These are phyloP conservation scores for Przewalskia tangutica DNA, from an alignment of 257 asterid genomes.

Conservation along the genomic window DNA sequence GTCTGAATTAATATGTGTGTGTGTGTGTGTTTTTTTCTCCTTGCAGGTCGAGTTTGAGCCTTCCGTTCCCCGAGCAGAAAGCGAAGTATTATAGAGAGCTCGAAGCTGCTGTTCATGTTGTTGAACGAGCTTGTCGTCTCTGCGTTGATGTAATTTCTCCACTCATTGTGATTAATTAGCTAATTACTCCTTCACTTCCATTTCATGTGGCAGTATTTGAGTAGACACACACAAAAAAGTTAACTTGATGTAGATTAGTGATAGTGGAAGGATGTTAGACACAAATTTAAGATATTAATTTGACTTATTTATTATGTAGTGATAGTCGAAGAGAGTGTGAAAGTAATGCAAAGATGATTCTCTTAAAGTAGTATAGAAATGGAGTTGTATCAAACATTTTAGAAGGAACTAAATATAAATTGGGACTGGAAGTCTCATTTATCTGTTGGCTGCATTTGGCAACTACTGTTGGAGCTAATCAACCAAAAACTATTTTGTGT, in stretches of 20 bases:
- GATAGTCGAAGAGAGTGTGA: background rate
- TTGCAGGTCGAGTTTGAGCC: constrained; percentile 47
- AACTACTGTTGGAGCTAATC: background rate
- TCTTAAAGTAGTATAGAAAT: background rate
- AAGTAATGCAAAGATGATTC: background rate
- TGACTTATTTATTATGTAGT: background rate
- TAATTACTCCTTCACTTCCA: background rate
- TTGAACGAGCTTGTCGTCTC: constrained; percentile 81
- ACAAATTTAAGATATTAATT: background rate
- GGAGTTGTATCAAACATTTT: background rate
- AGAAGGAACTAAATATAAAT: background rate
- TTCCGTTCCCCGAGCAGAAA: constrained; percentile 54
- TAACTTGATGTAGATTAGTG: background rate
- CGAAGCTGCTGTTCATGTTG: constrained; percentile 68
- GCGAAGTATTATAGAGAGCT: constrained; percentile 62
- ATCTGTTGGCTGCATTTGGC: background rate
- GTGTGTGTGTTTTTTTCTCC: background rate
- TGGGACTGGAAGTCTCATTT: background rate
- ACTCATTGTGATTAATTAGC: background rate
- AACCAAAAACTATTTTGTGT: background rate
- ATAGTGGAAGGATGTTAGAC: background rate
- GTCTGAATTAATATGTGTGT: background rate
- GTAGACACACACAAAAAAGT: background rate
- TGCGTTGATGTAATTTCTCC: constrained; percentile 61
- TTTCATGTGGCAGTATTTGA: background rate